phyloP scores from a whole-genome alignment of 1,284 basidiomycete species.

The Mycena sp. region DNA sequence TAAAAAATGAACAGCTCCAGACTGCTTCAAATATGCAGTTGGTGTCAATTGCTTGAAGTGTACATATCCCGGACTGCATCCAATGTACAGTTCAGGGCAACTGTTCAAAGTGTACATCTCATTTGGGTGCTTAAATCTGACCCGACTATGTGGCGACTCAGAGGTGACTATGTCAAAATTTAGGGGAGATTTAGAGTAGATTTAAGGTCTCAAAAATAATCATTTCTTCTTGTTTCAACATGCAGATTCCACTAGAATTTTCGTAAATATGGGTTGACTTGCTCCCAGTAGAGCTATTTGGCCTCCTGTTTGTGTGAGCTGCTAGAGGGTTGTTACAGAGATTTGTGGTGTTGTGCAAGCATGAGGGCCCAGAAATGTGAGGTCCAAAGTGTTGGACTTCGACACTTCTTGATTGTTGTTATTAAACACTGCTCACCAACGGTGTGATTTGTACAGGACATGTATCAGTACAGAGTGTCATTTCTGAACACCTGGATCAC shows the following conservation, averaged over 20 bases:
- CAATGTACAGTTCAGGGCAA: neutral
- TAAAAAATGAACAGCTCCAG: neutral
- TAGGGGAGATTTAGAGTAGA: constrained; percentile 1
- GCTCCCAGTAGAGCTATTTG: neutral
- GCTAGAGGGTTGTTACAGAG: too few species aligned
- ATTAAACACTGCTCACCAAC: too few species aligned
- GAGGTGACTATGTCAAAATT: constrained; percentile 12
- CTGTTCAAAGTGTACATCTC: neutral
- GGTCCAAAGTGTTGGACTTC: too few species aligned
- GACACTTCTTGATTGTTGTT: too few species aligned
- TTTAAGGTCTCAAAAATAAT: constrained; percentile 14
- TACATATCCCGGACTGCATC: too few species aligned
- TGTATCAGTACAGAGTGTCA: too few species aligned
- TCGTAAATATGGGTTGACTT: neutral
- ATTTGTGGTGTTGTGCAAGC: too few species aligned
- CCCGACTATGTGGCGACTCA: constrained; percentile 11
- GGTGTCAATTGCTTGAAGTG: too few species aligned
- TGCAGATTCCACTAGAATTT: neutral
- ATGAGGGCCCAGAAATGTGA: too few species aligned
- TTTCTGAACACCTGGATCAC: too few species aligned
- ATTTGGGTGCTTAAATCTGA: constrained; percentile 13
- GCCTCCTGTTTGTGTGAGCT: too few species aligned
- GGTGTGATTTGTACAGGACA: too few species aligned
- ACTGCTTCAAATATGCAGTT: neutral
- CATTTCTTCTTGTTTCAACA: neutral